These are phyloP conservation scores for Saccharomycopsis babjevae DNA, from an alignment of 805 yeast genomes.

Conservation along the genomic window DNA sequence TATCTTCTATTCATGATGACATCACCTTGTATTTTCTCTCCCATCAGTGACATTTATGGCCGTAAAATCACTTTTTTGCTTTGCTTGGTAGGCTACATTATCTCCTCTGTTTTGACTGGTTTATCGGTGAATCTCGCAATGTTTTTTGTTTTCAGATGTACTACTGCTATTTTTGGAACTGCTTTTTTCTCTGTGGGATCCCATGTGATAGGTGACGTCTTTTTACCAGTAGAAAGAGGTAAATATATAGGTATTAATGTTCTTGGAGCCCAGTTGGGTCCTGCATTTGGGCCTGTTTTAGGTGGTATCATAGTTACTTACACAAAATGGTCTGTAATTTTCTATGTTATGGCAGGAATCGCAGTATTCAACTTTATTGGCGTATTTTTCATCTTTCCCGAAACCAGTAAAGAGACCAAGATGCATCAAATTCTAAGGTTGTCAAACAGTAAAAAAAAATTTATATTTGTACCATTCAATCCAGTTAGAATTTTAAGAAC, in stretches of 20 bases:
- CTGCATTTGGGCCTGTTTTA: slow-evolving; percentile 41
- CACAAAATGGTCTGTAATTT: slow-evolving; percentile 43
- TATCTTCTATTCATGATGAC: slow-evolving; percentile 42
- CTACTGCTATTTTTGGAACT: slow-evolving; percentile 45
- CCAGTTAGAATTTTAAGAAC: slow-evolving; percentile 37
- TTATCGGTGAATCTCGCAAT: slow-evolving; percentile 41
- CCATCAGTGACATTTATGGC: slow-evolving; percentile 46
- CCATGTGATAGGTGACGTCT: slow-evolving; percentile 40
- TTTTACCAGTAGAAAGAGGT: slow-evolving; percentile 41
- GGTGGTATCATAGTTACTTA: slow-evolving; percentile 46
- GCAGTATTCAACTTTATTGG: slow-evolving; percentile 29
- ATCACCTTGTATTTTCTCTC: slow-evolving; percentile 41
- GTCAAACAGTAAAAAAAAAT: slow-evolving; percentile 26
- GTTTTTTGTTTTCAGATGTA: slow-evolving; percentile 42
- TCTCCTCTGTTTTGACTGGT: slow-evolving; percentile 31
- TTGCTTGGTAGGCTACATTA: slow-evolving; percentile 28
- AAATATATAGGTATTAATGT: slow-evolving; percentile 39
- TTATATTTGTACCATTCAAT: slow-evolving; percentile 35
- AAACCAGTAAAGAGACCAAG: slow-evolving; percentile 31
- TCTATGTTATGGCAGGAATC: slow-evolving; percentile 38
- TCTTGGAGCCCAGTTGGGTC: slow-evolving; percentile 43
- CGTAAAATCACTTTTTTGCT: slow-evolving; percentile 34
- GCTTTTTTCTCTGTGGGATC: slow-evolving; percentile 47
- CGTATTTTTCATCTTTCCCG: slow-evolving; percentile 35
- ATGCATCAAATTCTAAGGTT: slow-evolving; percentile 24